phyloP scores from a whole-genome alignment of 139 green algal genomes.

The Tetradesmus obliquus region DNA sequence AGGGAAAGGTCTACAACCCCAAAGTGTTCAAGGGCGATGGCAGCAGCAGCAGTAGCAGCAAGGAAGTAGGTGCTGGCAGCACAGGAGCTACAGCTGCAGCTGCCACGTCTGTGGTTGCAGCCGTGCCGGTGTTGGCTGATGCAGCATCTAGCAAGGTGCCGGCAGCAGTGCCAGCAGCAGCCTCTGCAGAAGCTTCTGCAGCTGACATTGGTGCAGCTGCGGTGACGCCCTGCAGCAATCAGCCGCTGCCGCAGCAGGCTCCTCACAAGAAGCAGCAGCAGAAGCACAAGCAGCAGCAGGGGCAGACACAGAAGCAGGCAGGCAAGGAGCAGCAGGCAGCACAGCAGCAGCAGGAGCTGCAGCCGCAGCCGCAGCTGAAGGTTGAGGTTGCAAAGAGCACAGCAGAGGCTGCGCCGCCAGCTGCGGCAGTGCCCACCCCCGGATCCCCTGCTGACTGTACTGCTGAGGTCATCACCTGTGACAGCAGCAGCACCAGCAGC shows the following conservation, averaged over 20 bases:
- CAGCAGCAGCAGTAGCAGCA: background rate
- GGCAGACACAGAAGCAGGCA: background rate
- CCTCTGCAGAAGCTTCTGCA: background rate
- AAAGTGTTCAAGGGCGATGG: background rate
- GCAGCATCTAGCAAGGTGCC: background rate
- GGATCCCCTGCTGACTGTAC: background rate
- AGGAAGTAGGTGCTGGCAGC: background rate
- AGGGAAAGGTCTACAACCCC: background rate
- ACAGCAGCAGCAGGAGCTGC: background rate
- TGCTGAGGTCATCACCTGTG: background rate
- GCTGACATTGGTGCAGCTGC: background rate
- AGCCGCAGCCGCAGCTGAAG: slow-evolving; percentile 7
- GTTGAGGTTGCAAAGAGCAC: background rate
- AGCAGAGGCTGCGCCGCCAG: background rate
- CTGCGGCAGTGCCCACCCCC: background rate
- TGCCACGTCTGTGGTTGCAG: background rate
- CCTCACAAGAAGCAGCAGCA: slow-evolving; percentile 1
- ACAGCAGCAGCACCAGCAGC: slow-evolving; percentile 6
- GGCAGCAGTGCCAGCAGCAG: background rate
- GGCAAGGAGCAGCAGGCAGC: background rate
- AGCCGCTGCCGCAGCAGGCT: background rate
- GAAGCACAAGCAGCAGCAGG: slow-evolving; percentile 9
- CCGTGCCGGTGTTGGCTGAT: background rate
- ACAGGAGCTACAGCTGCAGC: background rate
- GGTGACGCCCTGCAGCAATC: background rate